phyloP scores from a whole-genome alignment of 2,329 filamentous ascomycete genomes.

The Pleochaeta shiraiana region DNA sequence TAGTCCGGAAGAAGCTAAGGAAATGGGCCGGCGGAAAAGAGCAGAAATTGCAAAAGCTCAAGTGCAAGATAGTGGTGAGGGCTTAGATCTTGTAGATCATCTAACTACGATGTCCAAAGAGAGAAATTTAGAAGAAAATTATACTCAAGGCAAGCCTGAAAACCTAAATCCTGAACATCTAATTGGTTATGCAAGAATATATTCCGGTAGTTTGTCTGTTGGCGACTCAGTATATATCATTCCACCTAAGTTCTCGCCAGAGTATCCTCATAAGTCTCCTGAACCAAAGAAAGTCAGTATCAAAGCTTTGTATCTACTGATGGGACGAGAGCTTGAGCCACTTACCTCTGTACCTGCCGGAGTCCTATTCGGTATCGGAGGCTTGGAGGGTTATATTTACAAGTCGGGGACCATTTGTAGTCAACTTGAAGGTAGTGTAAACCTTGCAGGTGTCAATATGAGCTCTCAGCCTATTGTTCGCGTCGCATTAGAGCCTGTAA shows the following conservation, averaged over 20 bases:
- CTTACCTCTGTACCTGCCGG: constrained; percentile 74
- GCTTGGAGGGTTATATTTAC: constrained; percentile 78
- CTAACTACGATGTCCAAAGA: constrained; percentile 35
- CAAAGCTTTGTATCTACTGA: constrained; percentile 78
- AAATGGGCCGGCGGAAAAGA: constrained; percentile 69
- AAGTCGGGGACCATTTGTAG: constrained; percentile 92
- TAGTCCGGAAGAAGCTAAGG: constrained; percentile 74
- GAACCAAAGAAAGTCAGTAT: constrained; percentile 67
- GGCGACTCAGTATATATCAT: constrained; percentile 84
- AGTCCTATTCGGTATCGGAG: constrained; percentile 86
- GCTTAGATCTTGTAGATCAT: constrained; percentile 21
- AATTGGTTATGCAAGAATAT: constrained; percentile 85
- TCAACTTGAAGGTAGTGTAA: constrained; percentile 64
- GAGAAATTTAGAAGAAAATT: constrained; percentile 33
- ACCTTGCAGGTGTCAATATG: constrained; percentile 68
- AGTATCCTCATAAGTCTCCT: constrained; percentile 46
- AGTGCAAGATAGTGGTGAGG: constrained; percentile 21
- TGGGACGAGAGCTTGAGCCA: constrained; percentile 75
- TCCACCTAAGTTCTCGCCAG: constrained; percentile 80
- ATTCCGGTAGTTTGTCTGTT: constrained; percentile 73
- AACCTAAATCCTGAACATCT: constrained; percentile 62
- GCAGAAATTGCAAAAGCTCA: constrained; percentile 71
- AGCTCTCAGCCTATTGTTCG: constrained; percentile 80
- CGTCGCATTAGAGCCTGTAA: constrained; percentile 82
- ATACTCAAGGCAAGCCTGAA: constrained; percentile 27